Base-by-base conservation (phyloP, 2,329 filamentous ascomycete genomes). In the Rachicladosporium sp. region DNA sequence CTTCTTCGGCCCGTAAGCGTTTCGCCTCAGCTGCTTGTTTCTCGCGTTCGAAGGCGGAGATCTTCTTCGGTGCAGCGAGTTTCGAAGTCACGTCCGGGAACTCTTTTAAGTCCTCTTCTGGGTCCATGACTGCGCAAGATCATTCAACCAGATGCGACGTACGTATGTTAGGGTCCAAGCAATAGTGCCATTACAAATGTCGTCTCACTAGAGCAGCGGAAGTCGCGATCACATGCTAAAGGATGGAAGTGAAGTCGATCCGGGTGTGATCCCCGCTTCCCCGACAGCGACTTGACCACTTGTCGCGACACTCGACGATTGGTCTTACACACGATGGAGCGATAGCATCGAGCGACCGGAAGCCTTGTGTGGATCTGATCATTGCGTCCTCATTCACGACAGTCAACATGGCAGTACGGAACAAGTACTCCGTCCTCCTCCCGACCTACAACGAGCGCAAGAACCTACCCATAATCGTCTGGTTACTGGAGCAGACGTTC, bases 371-470 rank as follows among this genome's bases (percentile, higher is more conserved):
- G 5, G 15, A 5, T 19, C 15, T 19, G 5, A 19, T 5, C 15
- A 19, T 5, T 5, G 15, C 15, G 5, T 11, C 27, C 19, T 33
- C n/a, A 3, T 12, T 38, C 31, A 49, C 36, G 31, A 27, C 8
- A 6, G 23, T 8, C 23, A 27, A 8, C 4, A 62, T 60, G 57
- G 54, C 61, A 36, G 50, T 61, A 67, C 72, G 91, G 73, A 73
- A 93, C 74, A 93, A 89, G 68, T 98, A 95, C 74, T 94, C 89
- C 51, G 81, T 98, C 60, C 89, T 98, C 59, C 78, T 98, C 49
- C 91, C 91, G 42, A 98, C 91, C 46, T 98, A 94, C 77, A 96
- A 98, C 64, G 91, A 98, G 75, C 85, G 91, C 60, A 80, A 79
- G 64, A 98, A 98, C 68, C 78, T 98, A 51, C 91, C 91, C 56